These are phyloP conservation scores for Boletus eberwhitei DNA, from an alignment of 768 basidiomycete species.

Conservation along the genomic window DNA sequence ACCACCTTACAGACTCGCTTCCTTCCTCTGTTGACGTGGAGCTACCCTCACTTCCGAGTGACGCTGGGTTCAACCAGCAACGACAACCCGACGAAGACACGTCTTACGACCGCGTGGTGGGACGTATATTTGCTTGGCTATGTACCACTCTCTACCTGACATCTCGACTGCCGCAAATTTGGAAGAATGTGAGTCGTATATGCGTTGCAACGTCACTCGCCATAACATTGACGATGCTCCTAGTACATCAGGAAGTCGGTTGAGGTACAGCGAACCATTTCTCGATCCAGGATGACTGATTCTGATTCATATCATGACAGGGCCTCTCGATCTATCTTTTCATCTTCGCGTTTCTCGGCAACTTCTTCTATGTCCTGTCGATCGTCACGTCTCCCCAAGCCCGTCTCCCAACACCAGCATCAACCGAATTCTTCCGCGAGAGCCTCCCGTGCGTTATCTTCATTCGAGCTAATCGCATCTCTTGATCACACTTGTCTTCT, in stretches of 20 bases:
- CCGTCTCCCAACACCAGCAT: slow-evolving; percentile 52
- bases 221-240: neutral
- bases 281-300: slow-evolving; percentile 1
- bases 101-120: slow-evolving; percentile 62
- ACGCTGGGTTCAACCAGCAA: slow-evolving; percentile 3
- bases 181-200: slow-evolving; percentile 84
- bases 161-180: slow-evolving; percentile 93
- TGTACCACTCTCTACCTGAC: slow-evolving; percentile 94
- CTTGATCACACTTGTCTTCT: neutral
- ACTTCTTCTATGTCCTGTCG: slow-evolving; percentile 88
- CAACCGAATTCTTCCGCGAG: slow-evolving; percentile 69
- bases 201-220: neutral
- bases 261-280: slow-evolving; percentile 45
- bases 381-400: slow-evolving; percentile 76
- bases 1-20: neutral
- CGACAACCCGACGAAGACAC: slow-evolving; percentile 20
- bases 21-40: slow-evolving; percentile 14
- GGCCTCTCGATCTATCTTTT: slow-evolving; percentile 95
- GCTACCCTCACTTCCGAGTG: slow-evolving; percentile 11
- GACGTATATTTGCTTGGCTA: slow-evolving; percentile 90
- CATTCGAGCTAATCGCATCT: neutral
- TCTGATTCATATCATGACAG: slow-evolving; percentile 34
- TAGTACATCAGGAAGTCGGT: slow-evolving; percentile 90
- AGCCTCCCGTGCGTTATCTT: slow-evolving; percentile 70
- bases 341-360: slow-evolving; percentile 90